Evolutionary conservation across 345 rosid genomes (phyloP).

Genomic region (Carallia brachiata): DNA sequence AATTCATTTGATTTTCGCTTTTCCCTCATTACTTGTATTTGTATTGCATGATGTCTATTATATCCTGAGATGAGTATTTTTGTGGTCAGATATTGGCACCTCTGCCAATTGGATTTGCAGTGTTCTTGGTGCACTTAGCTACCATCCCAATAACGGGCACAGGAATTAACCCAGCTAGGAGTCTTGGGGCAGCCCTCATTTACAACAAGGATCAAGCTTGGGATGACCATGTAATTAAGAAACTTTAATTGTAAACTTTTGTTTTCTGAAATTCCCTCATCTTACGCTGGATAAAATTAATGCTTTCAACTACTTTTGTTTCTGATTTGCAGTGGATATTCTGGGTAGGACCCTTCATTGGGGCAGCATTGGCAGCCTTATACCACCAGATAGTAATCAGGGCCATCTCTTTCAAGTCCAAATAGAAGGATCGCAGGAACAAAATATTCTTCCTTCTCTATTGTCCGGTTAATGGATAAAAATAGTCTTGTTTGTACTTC

Average conservation of each 20-base stretch:
- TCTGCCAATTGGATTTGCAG: constrained; percentile 52
- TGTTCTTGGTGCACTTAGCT: constrained; percentile 51
- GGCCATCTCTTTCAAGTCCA: constrained; percentile 19
- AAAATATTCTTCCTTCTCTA: no score
- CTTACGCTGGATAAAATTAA: background rate
- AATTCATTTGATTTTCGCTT: no score
- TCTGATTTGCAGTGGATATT: constrained; percentile 20
- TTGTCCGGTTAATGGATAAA: no score
- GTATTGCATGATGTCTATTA: no score
- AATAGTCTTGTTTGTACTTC: no score
- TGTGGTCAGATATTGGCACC: constrained; percentile 45
- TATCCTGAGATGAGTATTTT: no score
- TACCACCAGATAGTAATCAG: constrained; percentile 24
- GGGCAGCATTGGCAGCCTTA: constrained; percentile 21
- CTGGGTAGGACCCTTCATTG: constrained; percentile 26
- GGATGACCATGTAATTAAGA: constrained; percentile 41
- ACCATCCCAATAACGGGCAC: constrained; percentile 52
- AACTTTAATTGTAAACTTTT: background rate
- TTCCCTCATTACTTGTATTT: no score
- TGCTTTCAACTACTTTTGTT: background rate
- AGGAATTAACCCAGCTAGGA: constrained; percentile 53
- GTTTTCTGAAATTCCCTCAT: background rate
- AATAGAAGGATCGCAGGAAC: constrained; percentile 1
- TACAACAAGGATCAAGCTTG: constrained; percentile 44
- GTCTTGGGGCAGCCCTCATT: constrained; percentile 50